Percentiles rank a stretch among this genome's conserved stretches.
These are phyloP conservation scores for Acorus calamus DNA, from an alignment of 106 monocot genomes.

Conservation along the genomic window DNA sequence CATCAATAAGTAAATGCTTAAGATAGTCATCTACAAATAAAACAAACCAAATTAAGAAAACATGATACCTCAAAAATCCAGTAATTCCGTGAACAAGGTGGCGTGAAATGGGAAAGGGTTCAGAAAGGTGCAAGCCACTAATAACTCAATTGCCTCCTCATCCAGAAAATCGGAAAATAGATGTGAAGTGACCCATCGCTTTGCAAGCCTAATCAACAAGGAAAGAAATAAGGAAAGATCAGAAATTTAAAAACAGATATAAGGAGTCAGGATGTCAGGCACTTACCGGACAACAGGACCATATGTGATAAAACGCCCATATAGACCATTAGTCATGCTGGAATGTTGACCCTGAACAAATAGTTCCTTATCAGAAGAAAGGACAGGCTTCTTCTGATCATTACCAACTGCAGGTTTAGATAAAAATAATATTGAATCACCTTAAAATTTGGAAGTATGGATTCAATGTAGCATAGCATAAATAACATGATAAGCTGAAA, in stretches of 20 bases:
- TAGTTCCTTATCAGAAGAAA: slow-evolving; percentile 58
- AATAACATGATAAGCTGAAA: neutral
- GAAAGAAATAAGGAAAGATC: slow-evolving; percentile 1
- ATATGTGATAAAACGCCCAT: slow-evolving; percentile 69
- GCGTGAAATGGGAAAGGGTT: slow-evolving; percentile 71
- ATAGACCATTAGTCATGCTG: slow-evolving; percentile 95
- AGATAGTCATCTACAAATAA: neutral
- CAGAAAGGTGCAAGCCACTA: slow-evolving; percentile 85
- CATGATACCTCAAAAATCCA: slow-evolving; percentile 79
- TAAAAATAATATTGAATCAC: neutral
- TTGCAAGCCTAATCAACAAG: slow-evolving; percentile 67
- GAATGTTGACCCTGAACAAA: slow-evolving; percentile 83
- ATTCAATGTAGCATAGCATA: slow-evolving; percentile 2
- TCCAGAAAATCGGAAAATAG: slow-evolving; percentile 72
- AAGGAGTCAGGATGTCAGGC: neutral
- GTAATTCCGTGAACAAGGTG: slow-evolving; percentile 70
- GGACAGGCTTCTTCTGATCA: slow-evolving; percentile 25
- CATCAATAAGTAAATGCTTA: too few species aligned
- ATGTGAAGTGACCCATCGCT: slow-evolving; percentile 85
- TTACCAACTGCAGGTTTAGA: slow-evolving; percentile 24
- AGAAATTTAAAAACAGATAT: neutral
- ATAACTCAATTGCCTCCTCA: slow-evolving; percentile 82
- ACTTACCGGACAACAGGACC: slow-evolving; percentile 80
- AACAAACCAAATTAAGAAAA: neutral
- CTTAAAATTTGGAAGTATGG: neutral